These are phyloP conservation scores for Rhizophagus clarus DNA, from an alignment of 192 early-diverging fungal species.

Conservation along the genomic window DNA sequence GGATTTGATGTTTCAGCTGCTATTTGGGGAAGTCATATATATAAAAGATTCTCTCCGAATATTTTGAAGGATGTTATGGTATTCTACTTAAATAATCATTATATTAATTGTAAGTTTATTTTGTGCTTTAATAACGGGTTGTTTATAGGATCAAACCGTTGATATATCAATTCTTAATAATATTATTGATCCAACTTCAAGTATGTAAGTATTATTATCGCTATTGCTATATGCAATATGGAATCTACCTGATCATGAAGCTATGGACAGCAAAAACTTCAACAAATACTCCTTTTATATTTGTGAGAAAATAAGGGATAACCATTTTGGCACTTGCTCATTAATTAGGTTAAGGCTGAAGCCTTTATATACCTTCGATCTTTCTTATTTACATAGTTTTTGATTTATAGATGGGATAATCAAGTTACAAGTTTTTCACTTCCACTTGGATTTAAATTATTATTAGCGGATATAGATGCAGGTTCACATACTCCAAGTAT, in stretches of 20 bases:
- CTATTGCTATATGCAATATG: neutral
- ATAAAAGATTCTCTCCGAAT: constrained; percentile 78
- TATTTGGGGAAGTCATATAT: constrained; percentile 87
- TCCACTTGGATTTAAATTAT: constrained; percentile 71
- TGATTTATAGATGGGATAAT: constrained; percentile 67
- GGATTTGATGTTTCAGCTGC: constrained; percentile 97
- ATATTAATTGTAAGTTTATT: neutral
- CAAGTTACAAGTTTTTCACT: constrained; percentile 62
- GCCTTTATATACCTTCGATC: no score
- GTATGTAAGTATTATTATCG: constrained; percentile 29
- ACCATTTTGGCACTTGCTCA: no score
- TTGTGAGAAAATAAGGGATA: no score
- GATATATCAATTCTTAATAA: constrained; percentile 38
- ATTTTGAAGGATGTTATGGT: constrained; percentile 63
- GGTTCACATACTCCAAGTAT: constrained; percentile 94
- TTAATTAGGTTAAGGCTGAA: no score
- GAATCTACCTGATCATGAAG: neutral
- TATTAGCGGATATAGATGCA: constrained; percentile 91
- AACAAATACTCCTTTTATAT: no score
- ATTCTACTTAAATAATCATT: neutral
- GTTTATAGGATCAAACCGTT: constrained; percentile 34
- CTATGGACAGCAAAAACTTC: no score
- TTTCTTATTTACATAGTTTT: neutral
- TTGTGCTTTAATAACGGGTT: neutral
- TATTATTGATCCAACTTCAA: constrained; percentile 46